Conservation (phyloP, 352 stramenopile species). For the Phytopythium oedochilum region DNA sequence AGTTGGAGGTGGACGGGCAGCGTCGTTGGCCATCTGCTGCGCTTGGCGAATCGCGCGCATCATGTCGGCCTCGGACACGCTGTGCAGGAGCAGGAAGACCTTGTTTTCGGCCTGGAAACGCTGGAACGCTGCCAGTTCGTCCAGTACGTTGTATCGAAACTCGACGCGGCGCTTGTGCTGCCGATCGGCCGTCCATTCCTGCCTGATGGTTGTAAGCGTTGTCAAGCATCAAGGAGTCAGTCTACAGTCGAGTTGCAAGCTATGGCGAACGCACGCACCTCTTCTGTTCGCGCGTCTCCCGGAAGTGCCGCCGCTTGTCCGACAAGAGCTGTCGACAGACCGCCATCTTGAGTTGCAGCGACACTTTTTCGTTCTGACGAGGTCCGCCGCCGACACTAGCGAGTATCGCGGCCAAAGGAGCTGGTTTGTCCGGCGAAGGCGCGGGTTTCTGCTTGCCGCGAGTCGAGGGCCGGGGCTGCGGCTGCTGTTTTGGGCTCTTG, state of each 20-base stretch:
- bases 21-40: slow-evolving; percentile 16
- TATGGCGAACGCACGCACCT: slow-evolving; percentile 9
- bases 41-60: slow-evolving; percentile 44
- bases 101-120: slow-evolving; percentile 55
- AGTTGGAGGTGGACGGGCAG: background rate
- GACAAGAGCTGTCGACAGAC: slow-evolving; percentile 51
- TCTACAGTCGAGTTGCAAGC: background rate
- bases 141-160: slow-evolving; percentile 66
- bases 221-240: background rate
- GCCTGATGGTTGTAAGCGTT: slow-evolving; percentile 17
- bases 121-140: slow-evolving; percentile 59
- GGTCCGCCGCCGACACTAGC: background rate
- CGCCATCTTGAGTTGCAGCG: slow-evolving; percentile 44
- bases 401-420: background rate
- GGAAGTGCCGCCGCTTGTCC: slow-evolving; percentile 55
- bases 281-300: slow-evolving; percentile 26
- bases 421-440: background rate
- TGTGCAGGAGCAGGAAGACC: slow-evolving; percentile 62
- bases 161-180: slow-evolving; percentile 52
- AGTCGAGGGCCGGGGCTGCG: background rate
- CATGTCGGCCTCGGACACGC: slow-evolving; percentile 59
- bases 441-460: background rate
- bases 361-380: slow-evolving; percentile 32
- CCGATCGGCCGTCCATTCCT: slow-evolving; percentile 37
- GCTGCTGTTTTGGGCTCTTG: background rate